Evolutionary conservation across 306 rosid species (phyloP).

Genomic region (Cicer yamashitae): DNA sequence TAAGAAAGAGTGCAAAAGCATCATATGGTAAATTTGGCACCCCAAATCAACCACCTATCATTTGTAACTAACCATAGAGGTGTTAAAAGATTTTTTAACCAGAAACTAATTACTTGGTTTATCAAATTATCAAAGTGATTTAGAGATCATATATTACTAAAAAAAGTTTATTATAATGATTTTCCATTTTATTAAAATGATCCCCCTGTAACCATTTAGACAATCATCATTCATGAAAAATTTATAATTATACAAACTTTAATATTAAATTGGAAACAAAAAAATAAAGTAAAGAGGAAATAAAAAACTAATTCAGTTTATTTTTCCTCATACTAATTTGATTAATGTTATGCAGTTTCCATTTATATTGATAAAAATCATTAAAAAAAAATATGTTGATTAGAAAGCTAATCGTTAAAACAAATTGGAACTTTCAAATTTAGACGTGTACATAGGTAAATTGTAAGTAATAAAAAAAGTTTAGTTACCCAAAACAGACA

Average conservation of each 20-base stretch:
- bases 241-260: neutral
- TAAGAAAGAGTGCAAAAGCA: neutral
- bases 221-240: neutral
- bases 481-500: neutral
- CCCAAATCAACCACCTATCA: neutral
- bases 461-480: neutral
- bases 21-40: neutral
- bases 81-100: neutral
- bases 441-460: neutral
- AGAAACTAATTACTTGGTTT: neutral
- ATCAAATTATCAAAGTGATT: neutral
- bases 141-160: neutral
- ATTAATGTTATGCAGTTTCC: neutral
- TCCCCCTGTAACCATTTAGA: neutral
- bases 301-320: neutral
- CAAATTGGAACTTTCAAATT: neutral
- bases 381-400: neutral
- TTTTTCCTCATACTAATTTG: neutral
- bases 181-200: no score
- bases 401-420: conserved; percentile 1
- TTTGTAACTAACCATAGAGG: neutral
- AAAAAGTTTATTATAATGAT: neutral
- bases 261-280: neutral
- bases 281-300: neutral
- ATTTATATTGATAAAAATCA: neutral